These are phyloP conservation scores for Protostelium mycophagum DNA, from an alignment of 78 protist species.

Conservation along the genomic window DNA sequence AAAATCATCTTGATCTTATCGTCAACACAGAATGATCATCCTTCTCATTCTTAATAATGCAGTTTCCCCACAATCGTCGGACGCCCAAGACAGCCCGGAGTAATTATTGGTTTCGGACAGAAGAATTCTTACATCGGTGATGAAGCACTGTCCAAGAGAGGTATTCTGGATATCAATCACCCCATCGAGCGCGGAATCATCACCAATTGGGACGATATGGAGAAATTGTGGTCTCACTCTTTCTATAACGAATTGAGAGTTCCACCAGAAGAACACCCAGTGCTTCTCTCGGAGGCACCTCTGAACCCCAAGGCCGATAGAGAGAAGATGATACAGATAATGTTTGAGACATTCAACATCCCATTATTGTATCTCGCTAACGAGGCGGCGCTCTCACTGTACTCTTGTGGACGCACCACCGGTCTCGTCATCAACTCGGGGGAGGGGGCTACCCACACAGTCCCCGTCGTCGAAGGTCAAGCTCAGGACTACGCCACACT, in stretches of 20 bases:
- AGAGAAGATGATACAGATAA: slow-evolving; percentile 92
- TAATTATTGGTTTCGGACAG: slow-evolving; percentile 68
- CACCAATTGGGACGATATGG: too few relatives aligned
- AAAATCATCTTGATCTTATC: too few relatives aligned
- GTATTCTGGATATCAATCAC: slow-evolving; percentile 78
- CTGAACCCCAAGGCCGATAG: slow-evolving; percentile 98
- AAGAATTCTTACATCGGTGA: slow-evolving; percentile 88
- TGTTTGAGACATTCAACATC: too few relatives aligned
- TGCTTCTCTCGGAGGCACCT: too few relatives aligned
- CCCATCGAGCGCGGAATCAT: slow-evolving; percentile 98
- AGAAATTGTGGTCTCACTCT: slow-evolving; percentile 89
- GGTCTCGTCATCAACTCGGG: slow-evolving; percentile 98
- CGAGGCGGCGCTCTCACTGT: slow-evolving; percentile 93
- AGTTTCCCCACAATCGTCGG: slow-evolving; percentile 75
- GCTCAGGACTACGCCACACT: slow-evolving; percentile 85
- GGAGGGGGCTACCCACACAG: slow-evolving; percentile 94
- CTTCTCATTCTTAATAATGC: too few relatives aligned
- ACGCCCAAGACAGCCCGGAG: slow-evolving; percentile 57
- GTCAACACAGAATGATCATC: too few relatives aligned
- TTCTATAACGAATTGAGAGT: too few relatives aligned
- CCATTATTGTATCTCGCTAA: slow-evolving; percentile 92
- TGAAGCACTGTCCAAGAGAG: too few relatives aligned
- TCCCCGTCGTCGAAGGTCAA: slow-evolving; percentile 96
- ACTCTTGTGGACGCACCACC: slow-evolving; percentile 85
- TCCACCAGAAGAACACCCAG: slow-evolving; percentile 93